Base-by-base conservation (phyloP, 805 yeast genomes). In the Candida andamanensis region DNA sequence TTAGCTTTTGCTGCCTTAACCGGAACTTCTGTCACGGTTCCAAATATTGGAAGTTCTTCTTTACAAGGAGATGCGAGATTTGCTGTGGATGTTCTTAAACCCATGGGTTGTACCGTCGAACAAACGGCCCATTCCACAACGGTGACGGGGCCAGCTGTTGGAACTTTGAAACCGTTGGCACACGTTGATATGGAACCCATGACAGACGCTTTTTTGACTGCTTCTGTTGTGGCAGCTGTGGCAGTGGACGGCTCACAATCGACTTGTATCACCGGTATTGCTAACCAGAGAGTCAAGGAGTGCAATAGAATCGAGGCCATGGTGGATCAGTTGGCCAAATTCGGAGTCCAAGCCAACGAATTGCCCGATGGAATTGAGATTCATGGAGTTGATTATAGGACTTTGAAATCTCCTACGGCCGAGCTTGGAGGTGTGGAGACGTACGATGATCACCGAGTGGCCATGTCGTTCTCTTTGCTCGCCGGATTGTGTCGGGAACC, bases 171-270 rank as follows among this genome's bases (percentile, higher is more conserved):
- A 48, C 85, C 95, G 5, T 65, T 92, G 41, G 66, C 77, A 9
- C 73, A 67, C 40, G 81, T 92, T 35, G 97, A 92, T 54, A 92
- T 92, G 98, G 98, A 92, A 62, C 97, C 98, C 33, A 92, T 92
- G 98, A 92, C 98, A 0, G 98, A 92, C 60, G 98, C 98, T 0
- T 92, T 92, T 56, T 67, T 92, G 49, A 92, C 98, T 11, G 98
- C 98, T 0, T 76, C 94, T 33, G 97, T 92, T 9, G 94, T 87
- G 13, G 98, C 97, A 20, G 96, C 98, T n/a, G 73, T 84, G 25
- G 95, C 96, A 4, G 41, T 40, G 15, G 66, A 59, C 26, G 49
- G 46, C 18, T 45, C 52, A 11, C 58, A 60, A 28, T 63, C 78
- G 7, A 90, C 97, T 10, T 72, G 82, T 5, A 92, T 92, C 48